phyloP scores from a whole-genome alignment of 352 stramenopile genomes.

The Phytophthora pini region DNA sequence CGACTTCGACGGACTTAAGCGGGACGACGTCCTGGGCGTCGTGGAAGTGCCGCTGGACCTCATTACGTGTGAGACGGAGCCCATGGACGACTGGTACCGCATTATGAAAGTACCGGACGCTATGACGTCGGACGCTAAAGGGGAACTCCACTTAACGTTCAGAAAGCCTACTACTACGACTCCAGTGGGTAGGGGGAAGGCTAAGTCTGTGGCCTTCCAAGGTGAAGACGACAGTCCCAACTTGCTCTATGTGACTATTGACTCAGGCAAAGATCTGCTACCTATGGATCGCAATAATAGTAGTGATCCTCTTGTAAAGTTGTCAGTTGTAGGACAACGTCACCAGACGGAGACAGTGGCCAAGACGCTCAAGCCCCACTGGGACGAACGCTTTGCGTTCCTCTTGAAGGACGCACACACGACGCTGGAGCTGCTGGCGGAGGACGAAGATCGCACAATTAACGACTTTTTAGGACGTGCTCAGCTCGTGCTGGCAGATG shows the following conservation, averaged over 20 bases:
- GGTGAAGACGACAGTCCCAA: constrained; percentile 41
- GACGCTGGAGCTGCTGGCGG: constrained; percentile 64
- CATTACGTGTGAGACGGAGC: constrained; percentile 34
- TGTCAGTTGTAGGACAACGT: constrained; percentile 76
- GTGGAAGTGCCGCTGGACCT: constrained; percentile 72
- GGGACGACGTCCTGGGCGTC: constrained; percentile 69
- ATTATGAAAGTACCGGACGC: constrained; percentile 47
- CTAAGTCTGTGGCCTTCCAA: constrained; percentile 27
- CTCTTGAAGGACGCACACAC: constrained; percentile 48
- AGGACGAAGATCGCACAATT: constrained; percentile 72
- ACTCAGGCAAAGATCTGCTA: constrained; percentile 79
- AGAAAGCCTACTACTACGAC: constrained; percentile 14
- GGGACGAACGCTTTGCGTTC: constrained; percentile 78
- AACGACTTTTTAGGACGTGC: constrained; percentile 78
- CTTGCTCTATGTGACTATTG: constrained; percentile 72
- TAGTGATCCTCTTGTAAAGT: constrained; percentile 89
- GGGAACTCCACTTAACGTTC: constrained; percentile 62
- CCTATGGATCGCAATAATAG: constrained; percentile 79
- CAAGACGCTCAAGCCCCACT: constrained; percentile 81
- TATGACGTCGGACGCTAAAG: constrained; percentile 64
- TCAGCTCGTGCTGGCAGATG: constrained; percentile 55
- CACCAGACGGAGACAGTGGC: constrained; percentile 68
- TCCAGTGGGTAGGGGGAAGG: constrained; percentile 9
- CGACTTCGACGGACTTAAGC: constrained; percentile 69
- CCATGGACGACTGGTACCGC: constrained; percentile 55